phyloP scores from a whole-genome alignment of 169 alveolate genomes.

The Plasmodium billcollinsi region DNA sequence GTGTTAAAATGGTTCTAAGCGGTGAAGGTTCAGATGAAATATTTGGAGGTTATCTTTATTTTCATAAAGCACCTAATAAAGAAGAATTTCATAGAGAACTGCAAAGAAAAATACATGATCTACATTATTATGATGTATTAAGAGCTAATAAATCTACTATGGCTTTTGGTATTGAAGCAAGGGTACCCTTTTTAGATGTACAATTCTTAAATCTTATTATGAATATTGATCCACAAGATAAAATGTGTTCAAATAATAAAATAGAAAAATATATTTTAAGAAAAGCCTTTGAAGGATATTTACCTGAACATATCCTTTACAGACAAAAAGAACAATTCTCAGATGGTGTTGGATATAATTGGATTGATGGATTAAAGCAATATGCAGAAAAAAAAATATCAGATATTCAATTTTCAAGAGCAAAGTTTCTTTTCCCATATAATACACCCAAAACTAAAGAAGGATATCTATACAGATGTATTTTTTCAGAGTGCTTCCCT shows the following conservation, averaged over 20 bases:
- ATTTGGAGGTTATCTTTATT: slow-evolving; percentile 91
- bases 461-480: slow-evolving; percentile 80
- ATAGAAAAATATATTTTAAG: slow-evolving; percentile 89
- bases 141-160: slow-evolving; percentile 90
- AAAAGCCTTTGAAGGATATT: slow-evolving; percentile 86
- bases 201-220: slow-evolving; percentile 27
- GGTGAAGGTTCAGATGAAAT: slow-evolving; percentile 94
- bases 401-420: slow-evolving; percentile 71
- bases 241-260: slow-evolving; percentile 53
- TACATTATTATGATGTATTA: slow-evolving; percentile 87
- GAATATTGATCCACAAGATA: slow-evolving; percentile 73
- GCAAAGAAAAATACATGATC: slow-evolving; percentile 84
- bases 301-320: slow-evolving; percentile 90
- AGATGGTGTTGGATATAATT: slow-evolving; percentile 87
- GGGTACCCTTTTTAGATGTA: slow-evolving; percentile 91
- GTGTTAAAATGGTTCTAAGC: slow-evolving; percentile 88
- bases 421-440: slow-evolving; percentile 77
- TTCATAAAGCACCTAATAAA: slow-evolving; percentile 89
- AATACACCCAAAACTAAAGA: slow-evolving; percentile 84
- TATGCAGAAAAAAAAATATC: slow-evolving; percentile 80
- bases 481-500: slow-evolving; percentile 76
- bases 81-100: slow-evolving; percentile 89
- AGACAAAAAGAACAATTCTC: slow-evolving; percentile 91
- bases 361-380: slow-evolving; percentile 84
- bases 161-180: slow-evolving; percentile 92